Base-by-base conservation (phyloP, 2,329 filamentous ascomycete genomes). In the Leptographium radiaticola region DNA sequence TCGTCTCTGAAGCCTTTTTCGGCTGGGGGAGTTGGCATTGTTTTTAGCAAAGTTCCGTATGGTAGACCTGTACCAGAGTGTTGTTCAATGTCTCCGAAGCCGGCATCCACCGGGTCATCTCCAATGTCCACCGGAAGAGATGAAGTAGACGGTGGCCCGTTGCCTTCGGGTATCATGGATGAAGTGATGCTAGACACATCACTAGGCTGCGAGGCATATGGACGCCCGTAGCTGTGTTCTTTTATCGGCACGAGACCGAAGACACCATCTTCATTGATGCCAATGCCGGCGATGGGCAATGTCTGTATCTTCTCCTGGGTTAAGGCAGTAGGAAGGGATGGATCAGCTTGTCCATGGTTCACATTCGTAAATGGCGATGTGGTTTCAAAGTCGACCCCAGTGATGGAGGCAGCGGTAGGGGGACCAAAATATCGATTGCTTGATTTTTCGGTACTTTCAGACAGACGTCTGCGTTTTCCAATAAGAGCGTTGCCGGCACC, bases 141-240 rank as follows among this genome's bases (percentile, higher is more conserved):
- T 56, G 51, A 59, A 54, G 57, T 63, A 56, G 55, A 64, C 58
- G 66, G 65, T 2, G 68, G 65, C 1, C 64, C 63, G 9, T 63
- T 59, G 1, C 65, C 64, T 34, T 70, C 69, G 1, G 68, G 66
- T 1, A 64, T 62, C 12, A 68, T 64, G 1, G 69, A 65, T 0
- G 72, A 72, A 1, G 68, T 65, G 2, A 67, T 63, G 44, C 66
- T 70, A 1, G 69, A 71, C 4, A 64, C 64, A 48, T 72, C 67
- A 57, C 68, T 69, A 30, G 59, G 62, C 52, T 64, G 64, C 40
- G 68, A 66, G 2, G 56, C 59, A 34, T 64, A 64, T 15, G 59
- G 56, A 16, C 57, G 59, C 4, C 61, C 59, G 25, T 51, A 52
- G 1, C 48, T 49, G 8, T 65, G 63, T 4, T 67, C 65, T 30